Base-by-base conservation (phyloP, 2,329 filamentous ascomycete species). In the Bipolaris zeicola region DNA sequence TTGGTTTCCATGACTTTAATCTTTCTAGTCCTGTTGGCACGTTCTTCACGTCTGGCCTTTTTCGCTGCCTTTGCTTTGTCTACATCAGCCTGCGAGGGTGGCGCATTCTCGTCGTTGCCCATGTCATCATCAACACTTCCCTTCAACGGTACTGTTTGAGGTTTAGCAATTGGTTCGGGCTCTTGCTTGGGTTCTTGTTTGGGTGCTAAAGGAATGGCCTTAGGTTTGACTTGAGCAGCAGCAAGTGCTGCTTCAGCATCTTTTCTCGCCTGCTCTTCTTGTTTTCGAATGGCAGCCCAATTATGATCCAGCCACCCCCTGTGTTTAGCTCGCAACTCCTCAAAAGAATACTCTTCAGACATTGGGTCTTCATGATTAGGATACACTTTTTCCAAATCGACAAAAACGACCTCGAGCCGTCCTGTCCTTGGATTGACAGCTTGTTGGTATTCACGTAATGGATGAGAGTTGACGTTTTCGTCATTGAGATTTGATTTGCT, bases 381-480 rank as follows among this genome's bases (percentile, higher is more conserved):
- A 70, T 98, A 98, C 33, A 98, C 84, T 31, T 88, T 87, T 73
- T 92, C 87, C 49, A 98, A 82, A 69, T 96, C 88, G 72, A 96
- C 92, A 78, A 91, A 94, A 28, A 97, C 89, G 61, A 90, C 87
- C 76, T 98, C 94, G 69, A 86, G 86, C 78, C 89, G 91, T 55
- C 93, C 92, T 51, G 86, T 96, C 74, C 87, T 86, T 37, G 91
- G 87, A 71, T 98, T 96, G 65, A 92, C 79, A 57, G 89, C 89
- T 77, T 92, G 87, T 81, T 95, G 91, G 76, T 90, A 86, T 83
- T 80, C 89, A 84, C 80, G 89, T 78, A 84, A 89, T 83, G 79
- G 88, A 80, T 79, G 87, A 84, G 81, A 80, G 74, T 81, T 68
- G 63, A 70, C 68, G 60, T 65, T 56, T 52, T 73, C 69, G 63